These are phyloP conservation scores for Candida sanyaensis DNA, from an alignment of 1,139 yeast genomes.

Conservation along the genomic window DNA sequence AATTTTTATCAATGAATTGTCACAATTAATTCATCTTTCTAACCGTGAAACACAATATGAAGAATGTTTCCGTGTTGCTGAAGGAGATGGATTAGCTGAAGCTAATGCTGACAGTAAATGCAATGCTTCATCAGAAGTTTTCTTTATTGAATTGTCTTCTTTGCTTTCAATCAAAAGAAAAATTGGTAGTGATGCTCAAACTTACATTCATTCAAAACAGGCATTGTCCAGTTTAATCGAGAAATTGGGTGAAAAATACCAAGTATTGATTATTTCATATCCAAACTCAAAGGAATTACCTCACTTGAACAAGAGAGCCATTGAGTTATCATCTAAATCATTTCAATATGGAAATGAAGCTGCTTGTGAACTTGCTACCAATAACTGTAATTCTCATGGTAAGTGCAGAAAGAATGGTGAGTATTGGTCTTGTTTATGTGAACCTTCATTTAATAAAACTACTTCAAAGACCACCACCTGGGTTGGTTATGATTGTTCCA, in stretches of 20 bases:
- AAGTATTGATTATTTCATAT: constrained; percentile 33
- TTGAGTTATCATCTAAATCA: constrained; percentile 21
- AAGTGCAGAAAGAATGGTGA: constrained; percentile 25
- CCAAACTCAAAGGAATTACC: constrained; percentile 18
- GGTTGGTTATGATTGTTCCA: constrained; percentile 68
- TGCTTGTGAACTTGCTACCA: constrained; percentile 54
- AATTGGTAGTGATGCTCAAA: constrained; percentile 41
- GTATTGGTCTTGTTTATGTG: constrained; percentile 58
- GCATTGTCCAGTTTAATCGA: constrained; percentile 33
- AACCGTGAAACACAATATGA: constrained; percentile 9
- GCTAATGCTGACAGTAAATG: background rate
- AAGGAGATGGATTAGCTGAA: background rate
- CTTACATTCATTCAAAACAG: constrained; percentile 38
- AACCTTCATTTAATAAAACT: constrained; percentile 48
- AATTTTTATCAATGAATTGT: constrained; percentile 47
- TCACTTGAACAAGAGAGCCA: constrained; percentile 23
- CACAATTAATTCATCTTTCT: constrained; percentile 43
- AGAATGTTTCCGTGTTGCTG: background rate
- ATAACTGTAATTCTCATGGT: constrained; percentile 67
- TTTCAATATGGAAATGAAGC: constrained; percentile 42
- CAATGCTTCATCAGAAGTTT: constrained; percentile 19
- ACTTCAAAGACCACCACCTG: constrained; percentile 57
- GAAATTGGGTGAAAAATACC: constrained; percentile 28
- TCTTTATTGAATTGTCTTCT: constrained; percentile 42
- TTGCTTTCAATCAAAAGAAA: constrained; percentile 42